Conservation (phyloP, 257 asterid genomes). For the Oldenlandia corymbosa region DNA sequence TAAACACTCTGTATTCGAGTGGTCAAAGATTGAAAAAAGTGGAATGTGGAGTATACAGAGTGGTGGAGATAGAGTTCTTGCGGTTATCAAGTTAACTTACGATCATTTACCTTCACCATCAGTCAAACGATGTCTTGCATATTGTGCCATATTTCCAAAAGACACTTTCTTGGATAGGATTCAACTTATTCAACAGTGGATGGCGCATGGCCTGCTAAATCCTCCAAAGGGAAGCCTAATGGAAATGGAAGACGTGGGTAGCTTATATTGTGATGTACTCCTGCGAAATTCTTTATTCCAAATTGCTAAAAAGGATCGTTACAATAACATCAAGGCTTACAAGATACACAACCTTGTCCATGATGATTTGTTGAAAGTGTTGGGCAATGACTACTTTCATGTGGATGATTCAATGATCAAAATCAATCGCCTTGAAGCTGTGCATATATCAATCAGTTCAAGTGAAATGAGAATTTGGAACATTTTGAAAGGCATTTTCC, state of each 20-base stretch:
- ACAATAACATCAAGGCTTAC: neutral
- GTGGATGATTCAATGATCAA: neutral
- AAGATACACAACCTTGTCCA: slow-evolving; percentile 39
- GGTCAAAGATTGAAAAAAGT: slow-evolving; percentile 15
- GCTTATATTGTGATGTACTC: slow-evolving; percentile 6
- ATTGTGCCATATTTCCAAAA: slow-evolving; percentile 25
- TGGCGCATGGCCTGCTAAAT: slow-evolving; percentile 21
- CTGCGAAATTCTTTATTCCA: slow-evolving; percentile 22
- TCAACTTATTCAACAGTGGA: slow-evolving; percentile 26
- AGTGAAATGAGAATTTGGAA: neutral
- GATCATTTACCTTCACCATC: slow-evolving; percentile 17
- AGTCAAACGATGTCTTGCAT: slow-evolving; percentile 23
- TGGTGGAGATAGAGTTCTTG: slow-evolving; percentile 1
- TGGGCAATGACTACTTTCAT: neutral
- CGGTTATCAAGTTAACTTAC: slow-evolving; percentile 19
- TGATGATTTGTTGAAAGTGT: slow-evolving; percentile 15
- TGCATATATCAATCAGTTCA: neutral
- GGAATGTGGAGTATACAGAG: neutral
- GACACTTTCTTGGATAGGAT: slow-evolving; percentile 17
- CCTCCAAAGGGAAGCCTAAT: neutral
- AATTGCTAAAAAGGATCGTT: slow-evolving; percentile 2
- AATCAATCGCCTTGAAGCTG: neutral
- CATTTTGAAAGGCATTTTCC: neutral
- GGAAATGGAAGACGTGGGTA: slow-evolving; percentile 23
- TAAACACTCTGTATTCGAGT: slow-evolving; percentile 7